phyloP scores from a whole-genome alignment of 306 rosid genomes.

The Hylodesmum podocarpum region DNA sequence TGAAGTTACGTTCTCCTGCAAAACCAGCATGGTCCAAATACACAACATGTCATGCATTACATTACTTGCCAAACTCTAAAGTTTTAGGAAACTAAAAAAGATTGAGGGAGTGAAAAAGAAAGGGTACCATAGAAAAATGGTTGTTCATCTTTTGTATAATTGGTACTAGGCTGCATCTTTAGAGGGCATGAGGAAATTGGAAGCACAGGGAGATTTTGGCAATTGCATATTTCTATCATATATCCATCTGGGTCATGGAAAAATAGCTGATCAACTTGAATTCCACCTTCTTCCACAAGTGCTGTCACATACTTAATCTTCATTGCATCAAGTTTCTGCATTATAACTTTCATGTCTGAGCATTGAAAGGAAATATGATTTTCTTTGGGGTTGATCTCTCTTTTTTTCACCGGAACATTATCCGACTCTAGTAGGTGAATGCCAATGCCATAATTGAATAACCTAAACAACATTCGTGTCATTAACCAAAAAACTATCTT shows the following conservation, averaged over 20 bases:
- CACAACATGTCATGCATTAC: background rate
- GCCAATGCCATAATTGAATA: conserved; percentile 66
- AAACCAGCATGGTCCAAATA: background rate
- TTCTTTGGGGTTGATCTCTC: conserved; percentile 63
- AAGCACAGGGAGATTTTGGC: conserved; percentile 69
- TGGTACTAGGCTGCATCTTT: conserved; percentile 19
- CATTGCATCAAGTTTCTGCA: conserved; percentile 52
- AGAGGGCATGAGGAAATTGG: conserved; percentile 58
- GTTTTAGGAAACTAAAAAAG: background rate
- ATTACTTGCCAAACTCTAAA: background rate
- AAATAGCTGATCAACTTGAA: conserved; percentile 68
- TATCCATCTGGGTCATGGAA: conserved; percentile 81
- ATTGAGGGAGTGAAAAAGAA: too few species aligned
- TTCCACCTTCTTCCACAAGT: conserved; percentile 66
- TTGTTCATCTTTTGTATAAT: background rate
- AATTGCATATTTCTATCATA: conserved; percentile 77
- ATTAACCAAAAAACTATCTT: background rate
- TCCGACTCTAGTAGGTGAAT: conserved; percentile 65
- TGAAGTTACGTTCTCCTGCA: conserved; percentile 38
- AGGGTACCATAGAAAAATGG: conserved; percentile 37
- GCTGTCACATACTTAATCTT: conserved; percentile 53
- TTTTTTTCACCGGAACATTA: conserved; percentile 28
- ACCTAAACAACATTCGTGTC: conserved; percentile 34
- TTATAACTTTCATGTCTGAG: conserved; percentile 44
- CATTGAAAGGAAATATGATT: conserved; percentile 73